Conservation (phyloP, 345 rosid species). For the Citrus cavaleriei region DNA sequence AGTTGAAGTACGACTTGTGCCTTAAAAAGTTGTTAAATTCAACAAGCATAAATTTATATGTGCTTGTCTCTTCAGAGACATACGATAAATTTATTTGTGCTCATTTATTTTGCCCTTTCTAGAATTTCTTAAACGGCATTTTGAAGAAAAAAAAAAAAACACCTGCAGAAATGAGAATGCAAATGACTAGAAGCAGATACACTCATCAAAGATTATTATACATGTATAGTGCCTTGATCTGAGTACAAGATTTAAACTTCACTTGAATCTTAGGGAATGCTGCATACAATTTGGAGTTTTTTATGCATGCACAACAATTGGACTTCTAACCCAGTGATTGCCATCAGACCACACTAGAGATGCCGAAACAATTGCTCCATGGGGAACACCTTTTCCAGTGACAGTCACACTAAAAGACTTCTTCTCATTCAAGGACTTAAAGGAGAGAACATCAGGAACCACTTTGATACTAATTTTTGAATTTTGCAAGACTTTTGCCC, state of each 20-base stretch:
- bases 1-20: too few relatives aligned
- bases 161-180: too few relatives aligned
- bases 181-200: too few relatives aligned
- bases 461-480: conserved; percentile 18
- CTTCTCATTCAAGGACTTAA: conserved; percentile 21
- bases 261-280: background rate
- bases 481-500: conserved; percentile 5
- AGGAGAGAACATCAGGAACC: conserved; percentile 23
- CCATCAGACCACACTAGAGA: conserved; percentile 41
- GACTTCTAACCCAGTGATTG: conserved; percentile 29
- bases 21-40: too few relatives aligned
- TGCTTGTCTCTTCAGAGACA: too few relatives aligned
- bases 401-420: conserved; percentile 26
- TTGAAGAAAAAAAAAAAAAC: too few relatives aligned
- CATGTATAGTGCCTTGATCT: too few relatives aligned
- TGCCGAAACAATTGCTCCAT: conserved; percentile 15
- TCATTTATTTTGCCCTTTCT: too few relatives aligned
- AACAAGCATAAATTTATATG: too few relatives aligned
- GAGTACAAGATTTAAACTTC: background rate
- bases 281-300: background rate
- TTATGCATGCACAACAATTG: conserved; percentile 22
- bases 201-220: too few relatives aligned
- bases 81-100: too few relatives aligned
- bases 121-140: too few relatives aligned
- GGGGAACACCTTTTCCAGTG: conserved; percentile 16